Evolutionary conservation across 1,284 basidiomycete genomes (phyloP).

Genomic region (Athelia sp.): DNA sequence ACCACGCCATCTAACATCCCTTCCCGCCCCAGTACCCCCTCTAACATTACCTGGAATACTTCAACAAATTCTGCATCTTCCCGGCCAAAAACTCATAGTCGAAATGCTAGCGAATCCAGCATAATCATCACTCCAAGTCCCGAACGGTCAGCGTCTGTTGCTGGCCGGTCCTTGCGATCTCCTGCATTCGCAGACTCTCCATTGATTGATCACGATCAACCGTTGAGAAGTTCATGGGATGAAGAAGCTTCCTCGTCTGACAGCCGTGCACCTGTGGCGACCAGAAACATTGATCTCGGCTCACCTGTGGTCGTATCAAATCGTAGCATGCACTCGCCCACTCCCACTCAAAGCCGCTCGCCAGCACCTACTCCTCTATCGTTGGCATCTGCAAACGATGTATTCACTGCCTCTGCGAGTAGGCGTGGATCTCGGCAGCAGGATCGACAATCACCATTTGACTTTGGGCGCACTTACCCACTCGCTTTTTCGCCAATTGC

Average conservation of each 20-base stretch:
- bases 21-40: constrained; percentile 67
- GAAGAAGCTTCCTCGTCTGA: constrained; percentile 23
- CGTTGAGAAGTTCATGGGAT: constrained; percentile 14
- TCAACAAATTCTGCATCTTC: constrained; percentile 23
- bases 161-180: constrained; percentile 42
- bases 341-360: constrained; percentile 47
- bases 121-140: constrained; percentile 5
- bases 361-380: constrained; percentile 46
- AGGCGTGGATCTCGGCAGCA: constrained; percentile 53
- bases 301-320: constrained; percentile 38
- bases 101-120: constrained; percentile 20
- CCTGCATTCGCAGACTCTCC: constrained; percentile 58
- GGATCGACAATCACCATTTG: constrained; percentile 42
- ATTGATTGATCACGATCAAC: constrained; percentile 31
- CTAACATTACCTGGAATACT: constrained; percentile 62
- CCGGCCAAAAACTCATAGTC: constrained; percentile 13
- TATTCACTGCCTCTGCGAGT: constrained; percentile 18
- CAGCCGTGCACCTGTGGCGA: constrained; percentile 42
- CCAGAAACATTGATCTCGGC: constrained; percentile 48
- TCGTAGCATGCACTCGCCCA: constrained; percentile 50
- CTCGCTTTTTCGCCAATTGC: constrained; percentile 61
- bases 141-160: constrained; percentile 36
- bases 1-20: constrained; percentile 69
- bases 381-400: constrained; percentile 31
- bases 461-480: constrained; percentile 45